These are phyloP conservation scores for Albatrellus ellisii DNA, from an alignment of 768 basidiomycete genomes.

Conservation along the genomic window DNA sequence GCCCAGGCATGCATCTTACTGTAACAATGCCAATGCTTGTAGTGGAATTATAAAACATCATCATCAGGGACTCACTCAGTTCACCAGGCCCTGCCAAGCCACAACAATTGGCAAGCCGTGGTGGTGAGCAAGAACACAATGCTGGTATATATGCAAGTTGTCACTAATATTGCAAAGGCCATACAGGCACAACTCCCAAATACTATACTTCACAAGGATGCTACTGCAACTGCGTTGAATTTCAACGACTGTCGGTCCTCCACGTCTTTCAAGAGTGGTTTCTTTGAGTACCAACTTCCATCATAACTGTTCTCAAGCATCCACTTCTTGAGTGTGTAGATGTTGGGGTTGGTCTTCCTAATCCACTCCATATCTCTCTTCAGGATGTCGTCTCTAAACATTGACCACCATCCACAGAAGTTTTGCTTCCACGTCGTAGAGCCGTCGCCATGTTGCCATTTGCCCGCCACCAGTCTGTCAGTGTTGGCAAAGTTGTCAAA, in stretches of 20 bases:
- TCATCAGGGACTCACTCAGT: no score
- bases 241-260: neutral
- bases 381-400: conserved; percentile 30
- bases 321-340: conserved; percentile 17
- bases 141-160: no score
- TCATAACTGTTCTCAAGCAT: neutral
- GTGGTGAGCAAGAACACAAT: no score
- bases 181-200: no score
- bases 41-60: no score
- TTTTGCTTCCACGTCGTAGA: conserved; percentile 20
- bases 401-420: conserved; percentile 29
- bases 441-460: conserved; percentile 4
- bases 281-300: neutral
- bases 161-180: no score
- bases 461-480: conserved; percentile 14
- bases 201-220: no score
- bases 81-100: no score
- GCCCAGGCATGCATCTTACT: no score
- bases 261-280: neutral
- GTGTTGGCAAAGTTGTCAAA: conserved; percentile 9
- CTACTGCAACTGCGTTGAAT: no score
- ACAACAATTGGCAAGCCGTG: no score
- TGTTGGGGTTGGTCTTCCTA: conserved; percentile 23
- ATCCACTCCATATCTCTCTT: conserved; percentile 32
- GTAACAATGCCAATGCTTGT: no score